These are phyloP conservation scores for Thalassiosira hispida DNA, from an alignment of 352 stramenopile species.

Conservation along the genomic window DNA sequence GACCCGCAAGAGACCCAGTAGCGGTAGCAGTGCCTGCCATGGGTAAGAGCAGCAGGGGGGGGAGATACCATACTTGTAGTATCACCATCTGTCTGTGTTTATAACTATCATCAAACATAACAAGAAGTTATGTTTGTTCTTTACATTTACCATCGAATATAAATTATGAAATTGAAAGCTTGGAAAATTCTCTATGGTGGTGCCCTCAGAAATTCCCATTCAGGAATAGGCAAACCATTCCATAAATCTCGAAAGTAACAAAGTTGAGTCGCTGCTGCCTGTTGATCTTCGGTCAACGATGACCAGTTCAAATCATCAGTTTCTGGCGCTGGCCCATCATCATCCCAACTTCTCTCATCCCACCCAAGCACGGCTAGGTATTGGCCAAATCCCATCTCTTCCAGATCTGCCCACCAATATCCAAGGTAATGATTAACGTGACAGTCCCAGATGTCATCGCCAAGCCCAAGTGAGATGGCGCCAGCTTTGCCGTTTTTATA, in stretches of 20 bases:
- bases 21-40: no score
- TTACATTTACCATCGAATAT: no score
- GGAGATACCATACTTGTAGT: no score
- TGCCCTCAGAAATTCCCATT: conserved; percentile 18
- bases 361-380: conserved; percentile 46
- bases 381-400: conserved; percentile 2
- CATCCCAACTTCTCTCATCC: conserved; percentile 39
- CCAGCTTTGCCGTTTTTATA: conserved; percentile 14
- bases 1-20: no score
- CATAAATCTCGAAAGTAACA: conserved; percentile 51
- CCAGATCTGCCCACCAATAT: conserved; percentile 50
- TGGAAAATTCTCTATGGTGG: no score
- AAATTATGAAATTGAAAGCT: no score
- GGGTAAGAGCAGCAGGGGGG: no score
- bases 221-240: conserved; percentile 29
- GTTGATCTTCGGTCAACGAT: conserved; percentile 39
- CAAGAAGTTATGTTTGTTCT: no score
- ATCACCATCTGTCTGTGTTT: no score
- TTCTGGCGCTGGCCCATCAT: conserved; percentile 15
- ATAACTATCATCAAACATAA: no score
- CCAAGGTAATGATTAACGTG: conserved; percentile 55
- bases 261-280: conserved; percentile 41
- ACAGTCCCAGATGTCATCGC: conserved; percentile 52
- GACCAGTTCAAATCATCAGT: conserved; percentile 47
- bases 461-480: conserved; percentile 29